Percentiles rank a stretch among this genome's conserved stretches.
These are phyloP conservation scores for Diplodia mutila DNA, from an alignment of 2,329 filamentous ascomycete species.

Conservation along the genomic window DNA sequence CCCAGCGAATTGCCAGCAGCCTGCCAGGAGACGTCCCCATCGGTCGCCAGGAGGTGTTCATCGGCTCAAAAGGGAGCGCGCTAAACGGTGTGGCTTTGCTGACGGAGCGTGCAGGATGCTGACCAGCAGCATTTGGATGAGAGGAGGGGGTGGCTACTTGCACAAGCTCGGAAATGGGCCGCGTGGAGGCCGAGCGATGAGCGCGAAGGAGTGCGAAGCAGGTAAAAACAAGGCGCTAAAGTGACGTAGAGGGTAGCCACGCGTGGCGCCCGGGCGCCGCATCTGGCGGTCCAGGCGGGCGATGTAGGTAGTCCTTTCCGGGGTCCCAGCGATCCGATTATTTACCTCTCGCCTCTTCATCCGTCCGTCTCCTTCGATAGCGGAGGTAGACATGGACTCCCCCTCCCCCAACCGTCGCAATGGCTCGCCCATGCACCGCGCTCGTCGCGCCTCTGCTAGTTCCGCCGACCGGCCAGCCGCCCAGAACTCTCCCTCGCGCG, in stretches of 20 bases:
- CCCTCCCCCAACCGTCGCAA: constrained; percentile 4
- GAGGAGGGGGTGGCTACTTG: background rate
- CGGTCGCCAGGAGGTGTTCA: no score
- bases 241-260: constrained; percentile 17
- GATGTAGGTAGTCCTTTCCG: background rate
- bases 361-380: background rate
- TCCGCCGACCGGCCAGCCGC: background rate
- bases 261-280: constrained; percentile 20
- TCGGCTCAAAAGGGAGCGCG: background rate
- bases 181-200: background rate
- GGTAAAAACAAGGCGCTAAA: constrained; percentile 6
- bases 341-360: background rate
- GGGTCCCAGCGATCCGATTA: constrained; percentile 5
- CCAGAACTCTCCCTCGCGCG: background rate
- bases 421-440: constrained; percentile 8
- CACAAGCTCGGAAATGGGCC: background rate
- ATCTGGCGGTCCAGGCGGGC: constrained; percentile 1
- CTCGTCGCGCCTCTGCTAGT: constrained; percentile 8
- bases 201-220: background rate
- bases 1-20: background rate
- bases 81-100: background rate
- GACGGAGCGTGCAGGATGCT: constrained; percentile 7
- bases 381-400: constrained; percentile 9
- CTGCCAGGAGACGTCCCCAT: background rate
- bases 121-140: background rate